phyloP scores from a whole-genome alignment of 2,329 filamentous ascomycete species.

The Cercospora citrullina region DNA sequence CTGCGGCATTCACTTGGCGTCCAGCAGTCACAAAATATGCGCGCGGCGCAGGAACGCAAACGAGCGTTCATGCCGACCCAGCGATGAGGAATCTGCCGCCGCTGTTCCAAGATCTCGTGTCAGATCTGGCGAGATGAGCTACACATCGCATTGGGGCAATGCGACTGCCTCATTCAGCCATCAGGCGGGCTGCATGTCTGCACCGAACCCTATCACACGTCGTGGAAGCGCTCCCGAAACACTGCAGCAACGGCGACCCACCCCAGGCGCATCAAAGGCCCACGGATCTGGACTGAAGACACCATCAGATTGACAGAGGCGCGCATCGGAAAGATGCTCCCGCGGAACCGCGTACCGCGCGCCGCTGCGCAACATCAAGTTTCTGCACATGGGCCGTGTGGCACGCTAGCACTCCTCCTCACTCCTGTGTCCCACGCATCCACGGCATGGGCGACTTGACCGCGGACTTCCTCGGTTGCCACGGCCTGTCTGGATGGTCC shows the following conservation, averaged over 20 bases:
- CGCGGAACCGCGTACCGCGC: slow-evolving; percentile 13
- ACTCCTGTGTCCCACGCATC: not conserved
- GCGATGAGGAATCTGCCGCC: not conserved
- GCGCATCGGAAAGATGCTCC: slow-evolving; percentile 11
- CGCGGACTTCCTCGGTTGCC: slow-evolving; percentile 19
- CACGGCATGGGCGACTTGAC: not conserved
- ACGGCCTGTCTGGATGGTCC: not conserved
- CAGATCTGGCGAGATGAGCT: not conserved
- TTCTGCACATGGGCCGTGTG: not conserved
- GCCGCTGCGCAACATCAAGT: slow-evolving; percentile 17
- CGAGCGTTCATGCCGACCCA: not conserved
- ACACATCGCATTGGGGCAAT: not conserved
- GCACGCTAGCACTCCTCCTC: slow-evolving; percentile 5
- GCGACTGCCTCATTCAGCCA: slow-evolving; percentile 12
- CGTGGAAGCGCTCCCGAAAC: slow-evolving; percentile 11
- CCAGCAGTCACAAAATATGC: not conserved
- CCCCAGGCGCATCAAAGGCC: not conserved
- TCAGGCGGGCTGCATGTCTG: not conserved
- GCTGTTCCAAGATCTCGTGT: not conserved
- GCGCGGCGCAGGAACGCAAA: not conserved
- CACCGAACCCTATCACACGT: not conserved
- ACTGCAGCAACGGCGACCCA: not conserved
- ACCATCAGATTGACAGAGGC: slow-evolving; percentile 15
- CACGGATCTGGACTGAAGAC: slow-evolving; percentile 11
- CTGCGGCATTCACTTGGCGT: not conserved